A percentile compares a stretch with the other conserved stretches of the same genome.
Conservation (phyloP, 2,329 filamentous ascomycete genomes). For the Thelonectria olida region DNA sequence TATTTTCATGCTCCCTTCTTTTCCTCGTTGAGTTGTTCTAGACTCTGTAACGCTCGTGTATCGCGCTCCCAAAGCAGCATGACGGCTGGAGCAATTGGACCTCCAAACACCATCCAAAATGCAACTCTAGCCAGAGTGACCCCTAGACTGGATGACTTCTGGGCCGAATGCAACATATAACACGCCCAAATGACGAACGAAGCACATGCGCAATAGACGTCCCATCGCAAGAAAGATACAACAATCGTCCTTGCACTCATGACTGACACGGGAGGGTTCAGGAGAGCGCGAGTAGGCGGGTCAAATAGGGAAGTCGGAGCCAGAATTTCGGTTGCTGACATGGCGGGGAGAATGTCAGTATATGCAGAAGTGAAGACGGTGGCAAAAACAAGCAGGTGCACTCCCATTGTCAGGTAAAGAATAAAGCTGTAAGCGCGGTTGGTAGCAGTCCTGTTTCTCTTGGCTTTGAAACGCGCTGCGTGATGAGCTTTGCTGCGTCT, state of each 20-base stretch:
- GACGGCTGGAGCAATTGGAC: conserved; percentile 29
- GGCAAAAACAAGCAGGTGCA: conserved; percentile 22
- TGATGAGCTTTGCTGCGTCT: too few species aligned
- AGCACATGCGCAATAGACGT: conserved; percentile 32
- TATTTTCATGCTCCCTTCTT: conserved; percentile 18
- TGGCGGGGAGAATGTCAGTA: neutral
- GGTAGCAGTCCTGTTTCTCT: too few species aligned
- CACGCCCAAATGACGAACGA: conserved; percentile 27
- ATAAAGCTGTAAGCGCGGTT: conserved; percentile 23
- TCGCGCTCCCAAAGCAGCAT: conserved; percentile 30
- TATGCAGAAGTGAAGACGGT: conserved; percentile 12
- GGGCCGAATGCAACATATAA: conserved; percentile 18
- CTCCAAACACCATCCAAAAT: conserved; percentile 20
- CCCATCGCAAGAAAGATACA: conserved; percentile 33
- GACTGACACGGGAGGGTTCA: conserved; percentile 17
- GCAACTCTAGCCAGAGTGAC: neutral
- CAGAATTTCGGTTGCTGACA: conserved; percentile 26
- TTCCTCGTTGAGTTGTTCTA: neutral
- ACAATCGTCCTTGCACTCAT: conserved; percentile 24
- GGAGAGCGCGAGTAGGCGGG: conserved; percentile 26
- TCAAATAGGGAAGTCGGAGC: conserved; percentile 22
- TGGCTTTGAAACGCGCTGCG: too few species aligned
- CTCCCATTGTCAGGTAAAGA: neutral
- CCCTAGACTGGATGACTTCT: neutral
- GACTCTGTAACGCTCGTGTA: conserved; percentile 1